Evolutionary conservation across 2,329 filamentous ascomycete genomes (phyloP).

Genomic region (Amauroascus niger): DNA sequence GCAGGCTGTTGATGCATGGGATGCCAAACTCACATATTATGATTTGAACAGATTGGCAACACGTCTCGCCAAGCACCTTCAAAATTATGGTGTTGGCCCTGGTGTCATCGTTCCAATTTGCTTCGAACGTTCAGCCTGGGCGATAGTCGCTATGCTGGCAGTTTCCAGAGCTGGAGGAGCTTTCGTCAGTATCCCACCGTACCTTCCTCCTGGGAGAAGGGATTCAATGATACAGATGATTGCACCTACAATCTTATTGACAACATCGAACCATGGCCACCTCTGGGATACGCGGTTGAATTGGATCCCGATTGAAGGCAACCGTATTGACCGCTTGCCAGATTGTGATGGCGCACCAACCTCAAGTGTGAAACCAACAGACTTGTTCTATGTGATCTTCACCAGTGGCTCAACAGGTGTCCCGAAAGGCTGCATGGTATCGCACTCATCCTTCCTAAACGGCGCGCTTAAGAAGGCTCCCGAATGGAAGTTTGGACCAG

Average conservation of each 20-base stretch:
- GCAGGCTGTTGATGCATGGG: constrained; percentile 24
- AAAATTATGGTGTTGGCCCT: constrained; percentile 25
- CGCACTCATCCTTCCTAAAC: constrained; percentile 46
- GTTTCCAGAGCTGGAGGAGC: constrained; percentile 25
- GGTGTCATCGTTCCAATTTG: constrained; percentile 21
- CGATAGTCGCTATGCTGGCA: constrained; percentile 23
- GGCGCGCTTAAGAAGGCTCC: constrained; percentile 40
- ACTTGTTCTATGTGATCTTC: constrained; percentile 47
- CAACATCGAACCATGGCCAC: background rate
- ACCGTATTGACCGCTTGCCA: background rate
- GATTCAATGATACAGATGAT: background rate
- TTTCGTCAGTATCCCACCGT: constrained; percentile 23
- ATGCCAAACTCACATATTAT: constrained; percentile 24
- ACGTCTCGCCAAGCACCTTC: constrained; percentile 24
- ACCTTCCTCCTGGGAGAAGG: background rate
- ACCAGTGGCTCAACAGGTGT: constrained; percentile 43
- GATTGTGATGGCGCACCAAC: background rate
- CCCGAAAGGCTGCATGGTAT: constrained; percentile 49
- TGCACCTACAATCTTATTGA: background rate
- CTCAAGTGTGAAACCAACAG: background rate
- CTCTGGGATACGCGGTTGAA: background rate
- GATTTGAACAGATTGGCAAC: constrained; percentile 26
- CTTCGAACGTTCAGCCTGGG: constrained; percentile 27
- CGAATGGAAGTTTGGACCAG: constrained; percentile 38
- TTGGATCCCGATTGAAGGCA: background rate